A percentile compares a stretch with the other conserved stretches of the same genome.
These are phyloP conservation scores for Pyrenophora graminea DNA, from an alignment of 2,329 filamentous ascomycete genomes.

Conservation along the genomic window DNA sequence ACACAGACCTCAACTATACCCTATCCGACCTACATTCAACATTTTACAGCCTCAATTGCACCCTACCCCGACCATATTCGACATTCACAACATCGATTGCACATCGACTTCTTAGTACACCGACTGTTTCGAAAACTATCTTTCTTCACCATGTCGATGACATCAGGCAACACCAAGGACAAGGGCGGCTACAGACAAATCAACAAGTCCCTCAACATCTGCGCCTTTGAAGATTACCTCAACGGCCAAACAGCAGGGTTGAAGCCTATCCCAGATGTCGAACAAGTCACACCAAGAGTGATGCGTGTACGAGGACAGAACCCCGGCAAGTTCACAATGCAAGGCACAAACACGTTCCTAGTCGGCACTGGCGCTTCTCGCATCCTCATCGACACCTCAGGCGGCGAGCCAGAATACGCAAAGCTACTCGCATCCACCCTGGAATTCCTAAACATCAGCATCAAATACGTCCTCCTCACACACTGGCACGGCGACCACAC, in stretches of 20 bases:
- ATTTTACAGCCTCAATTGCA: constrained; percentile 71
- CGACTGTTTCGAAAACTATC: no score
- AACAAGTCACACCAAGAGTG: constrained; percentile 50
- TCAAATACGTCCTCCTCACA: constrained; percentile 46
- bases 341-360: constrained; percentile 8
- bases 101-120: no score
- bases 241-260: constrained; percentile 45
- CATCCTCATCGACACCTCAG: constrained; percentile 77
- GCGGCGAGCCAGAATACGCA: constrained; percentile 37
- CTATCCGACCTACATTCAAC: constrained; percentile 58
- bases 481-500: constrained; percentile 55
- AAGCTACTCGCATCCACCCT: constrained; percentile 44
- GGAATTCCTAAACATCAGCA: constrained; percentile 21
- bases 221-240: constrained; percentile 56
- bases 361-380: constrained; percentile 44
- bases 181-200: constrained; percentile 52
- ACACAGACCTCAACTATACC: constrained; percentile 81
- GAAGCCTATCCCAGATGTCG: constrained; percentile 47
- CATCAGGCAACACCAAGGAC: neutral
- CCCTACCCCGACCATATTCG: constrained; percentile 66
- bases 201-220: constrained; percentile 54
- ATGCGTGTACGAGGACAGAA: constrained; percentile 53
- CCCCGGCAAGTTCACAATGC: constrained; percentile 46
- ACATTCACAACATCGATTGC: no score
- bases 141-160: no score